These are phyloP conservation scores for Naganishia vaughanmartiniae DNA, from an alignment of 768 basidiomycete species.

Conservation along the genomic window DNA sequence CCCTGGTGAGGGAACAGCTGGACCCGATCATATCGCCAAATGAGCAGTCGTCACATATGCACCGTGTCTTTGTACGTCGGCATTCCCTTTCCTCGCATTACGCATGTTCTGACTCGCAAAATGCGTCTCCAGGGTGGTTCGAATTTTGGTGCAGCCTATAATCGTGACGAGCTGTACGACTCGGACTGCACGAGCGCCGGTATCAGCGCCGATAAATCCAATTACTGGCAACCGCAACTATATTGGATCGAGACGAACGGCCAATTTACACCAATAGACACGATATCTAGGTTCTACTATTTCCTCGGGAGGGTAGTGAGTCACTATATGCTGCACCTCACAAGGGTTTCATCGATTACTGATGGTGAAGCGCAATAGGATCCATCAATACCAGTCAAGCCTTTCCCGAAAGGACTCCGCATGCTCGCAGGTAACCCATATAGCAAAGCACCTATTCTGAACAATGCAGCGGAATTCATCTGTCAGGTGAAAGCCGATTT, in stretches of 20 bases:
- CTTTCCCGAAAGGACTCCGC: slow-evolving; percentile 48
- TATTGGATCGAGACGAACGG: slow-evolving; percentile 23
- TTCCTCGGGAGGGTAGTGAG: slow-evolving; percentile 37
- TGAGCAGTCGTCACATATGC: slow-evolving; percentile 42
- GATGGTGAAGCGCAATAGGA: slow-evolving; percentile 17
- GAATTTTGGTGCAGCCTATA: slow-evolving; percentile 42
- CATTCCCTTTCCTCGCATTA: neutral
- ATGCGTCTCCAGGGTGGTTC: slow-evolving; percentile 31
- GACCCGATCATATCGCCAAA: slow-evolving; percentile 49
- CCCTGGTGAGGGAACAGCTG: slow-evolving; percentile 41
- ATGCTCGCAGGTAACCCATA: slow-evolving; percentile 46
- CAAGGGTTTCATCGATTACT: neutral
- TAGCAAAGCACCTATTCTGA: slow-evolving; percentile 31
- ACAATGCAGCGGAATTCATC: slow-evolving; percentile 20
- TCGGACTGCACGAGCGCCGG: slow-evolving; percentile 38
- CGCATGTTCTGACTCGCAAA: neutral
- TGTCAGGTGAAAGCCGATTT: slow-evolving; percentile 9
- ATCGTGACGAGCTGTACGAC: slow-evolving; percentile 35
- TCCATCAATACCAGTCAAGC: slow-evolving; percentile 34
- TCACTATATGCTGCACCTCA: neutral
- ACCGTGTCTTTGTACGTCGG: slow-evolving; percentile 40
- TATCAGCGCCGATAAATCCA: slow-evolving; percentile 46
- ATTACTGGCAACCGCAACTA: slow-evolving; percentile 33
- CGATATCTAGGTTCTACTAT: slow-evolving; percentile 46
- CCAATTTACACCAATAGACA: slow-evolving; percentile 30